A percentile compares a stretch with the other conserved stretches of the same genome.
Evolutionary conservation across 2,329 filamentous ascomycete species (phyloP).

Genomic region (Orbilia blumenaviensis): DNA sequence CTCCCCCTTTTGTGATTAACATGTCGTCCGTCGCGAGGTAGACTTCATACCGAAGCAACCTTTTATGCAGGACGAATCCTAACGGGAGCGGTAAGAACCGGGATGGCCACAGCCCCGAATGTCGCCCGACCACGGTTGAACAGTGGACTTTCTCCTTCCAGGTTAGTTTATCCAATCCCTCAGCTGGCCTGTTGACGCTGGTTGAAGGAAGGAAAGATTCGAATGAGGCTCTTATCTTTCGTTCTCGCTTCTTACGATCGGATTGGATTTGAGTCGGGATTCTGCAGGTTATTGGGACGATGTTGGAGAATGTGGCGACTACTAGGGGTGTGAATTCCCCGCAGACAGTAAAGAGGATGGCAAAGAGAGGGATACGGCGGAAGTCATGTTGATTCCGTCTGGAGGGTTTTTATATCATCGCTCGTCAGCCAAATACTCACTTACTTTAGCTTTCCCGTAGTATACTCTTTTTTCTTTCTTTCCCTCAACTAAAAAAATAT

Average conservation of each 20-base stretch:
- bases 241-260: conserved; percentile 67
- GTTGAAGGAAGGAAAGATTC: conserved; percentile 59
- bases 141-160: conserved; percentile 62
- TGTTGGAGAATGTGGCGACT: conserved; percentile 73
- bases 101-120: conserved; percentile 57
- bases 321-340: conserved; percentile 88
- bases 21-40: conserved; percentile 77
- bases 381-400: conserved; percentile 75
- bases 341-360: conserved; percentile 76
- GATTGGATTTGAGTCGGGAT: conserved; percentile 78
- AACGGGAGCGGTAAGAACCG: conserved; percentile 62
- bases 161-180: conserved; percentile 58
- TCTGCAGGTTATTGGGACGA: conserved; percentile 83
- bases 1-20: conserved; percentile 72
- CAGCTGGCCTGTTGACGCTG: conserved; percentile 57
- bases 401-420: too few species aligned
- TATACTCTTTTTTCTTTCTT: neutral
- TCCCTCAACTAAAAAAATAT: too few species aligned
- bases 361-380: conserved; percentile 80
- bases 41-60: conserved; percentile 67
- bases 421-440: too few species aligned
- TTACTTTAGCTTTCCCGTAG: too few species aligned
- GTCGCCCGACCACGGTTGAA: conserved; percentile 57
- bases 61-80: conserved; percentile 66
- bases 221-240: conserved; percentile 66